Evolutionary conservation across 208 protist genomes (phyloP), one percentile per base, ranked within the genome.

Genomic region (Vickermania spadyakhi): DNA sequence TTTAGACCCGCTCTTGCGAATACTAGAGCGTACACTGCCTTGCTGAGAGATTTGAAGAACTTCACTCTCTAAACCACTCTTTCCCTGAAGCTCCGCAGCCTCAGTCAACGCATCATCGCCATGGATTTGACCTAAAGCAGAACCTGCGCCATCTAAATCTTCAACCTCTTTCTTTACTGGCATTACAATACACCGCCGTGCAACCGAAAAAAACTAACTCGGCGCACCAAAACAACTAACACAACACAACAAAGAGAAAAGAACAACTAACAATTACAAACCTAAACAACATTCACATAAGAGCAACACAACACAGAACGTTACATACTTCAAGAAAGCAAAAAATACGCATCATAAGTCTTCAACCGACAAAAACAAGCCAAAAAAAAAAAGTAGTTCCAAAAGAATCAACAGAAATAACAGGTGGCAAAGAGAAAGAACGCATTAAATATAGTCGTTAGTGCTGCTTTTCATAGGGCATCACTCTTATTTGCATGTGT

Each of bases 201-300:
- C 41, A 21, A 11, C 18, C 11, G 13, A 49, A 49, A 11, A 49
- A 49, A 21, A 11, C 11, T 18, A 21, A 49, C 41, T 49, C 13
- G 18, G 18, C 18, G 41, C 49, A 28, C 30, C 21, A 23, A 51
- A 56, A n/a, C n/a, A 51, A 42, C 36, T 57, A 57, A 23, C 51
- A 66, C 50, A 66, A 41, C 51, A 69, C 1, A 66, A 74, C 63
- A 56, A 70, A 66, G 58, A 67, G 42, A 75, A 68, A 61, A 61
- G 56, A 54, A 61, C 30, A 59, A 72, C 28, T 22, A 60, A 66
- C 29, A 51, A 63, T 50, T 31, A 59, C 36, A 62, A 29, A 28
- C 53, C 30, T 54, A 2, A 62, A 53, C 41, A 55, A 52, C 31
- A 45, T 7, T 22, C 3, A 61, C 26, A 5, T 18, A 45, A 45